A percentile compares a stretch with the other conserved stretches of the same genome.
Evolutionary conservation across 192 early-diverging fungal genomes (phyloP).

Genomic region (Coemansia sp.): DNA sequence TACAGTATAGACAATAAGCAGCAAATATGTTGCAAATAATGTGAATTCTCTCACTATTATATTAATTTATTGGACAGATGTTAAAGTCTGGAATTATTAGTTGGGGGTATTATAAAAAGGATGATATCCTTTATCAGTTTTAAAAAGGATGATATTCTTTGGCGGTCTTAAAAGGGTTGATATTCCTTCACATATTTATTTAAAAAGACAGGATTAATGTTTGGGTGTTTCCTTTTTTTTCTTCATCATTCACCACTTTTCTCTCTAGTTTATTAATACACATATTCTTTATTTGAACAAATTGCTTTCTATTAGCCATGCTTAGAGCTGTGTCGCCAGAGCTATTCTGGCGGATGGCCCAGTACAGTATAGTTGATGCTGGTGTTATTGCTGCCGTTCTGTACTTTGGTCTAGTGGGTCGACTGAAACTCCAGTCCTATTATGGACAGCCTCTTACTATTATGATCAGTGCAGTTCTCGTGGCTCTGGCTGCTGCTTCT

Average conservation of each 20-base stretch:
- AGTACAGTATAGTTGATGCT: not conserved
- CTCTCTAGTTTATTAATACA: not conserved
- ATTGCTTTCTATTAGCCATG: not conserved
- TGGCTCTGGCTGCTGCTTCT: not conserved
- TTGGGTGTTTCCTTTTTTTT: not conserved
- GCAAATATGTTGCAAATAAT: too few relatives aligned
- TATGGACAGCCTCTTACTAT: not conserved
- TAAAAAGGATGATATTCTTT: too few relatives aligned
- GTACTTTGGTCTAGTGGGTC: not conserved
- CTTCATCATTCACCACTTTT: not conserved
- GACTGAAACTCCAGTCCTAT: not conserved
- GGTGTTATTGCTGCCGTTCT: not conserved
- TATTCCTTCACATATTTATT: not conserved
- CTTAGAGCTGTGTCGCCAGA: not conserved
- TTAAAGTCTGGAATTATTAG: not conserved
- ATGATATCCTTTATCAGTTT: too few relatives aligned
- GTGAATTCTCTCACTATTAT: too few relatives aligned
- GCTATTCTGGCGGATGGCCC: not conserved
- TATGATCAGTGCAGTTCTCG: not conserved
- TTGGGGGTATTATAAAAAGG: not conserved
- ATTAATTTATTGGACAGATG: not conserved
- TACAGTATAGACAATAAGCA: too few relatives aligned
- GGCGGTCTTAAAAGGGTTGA: not conserved
- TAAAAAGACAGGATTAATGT: not conserved
- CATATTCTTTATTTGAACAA: not conserved